phyloP scores from a whole-genome alignment of 1,284 basidiomycete species.

The Ceratobasidium sp. region DNA sequence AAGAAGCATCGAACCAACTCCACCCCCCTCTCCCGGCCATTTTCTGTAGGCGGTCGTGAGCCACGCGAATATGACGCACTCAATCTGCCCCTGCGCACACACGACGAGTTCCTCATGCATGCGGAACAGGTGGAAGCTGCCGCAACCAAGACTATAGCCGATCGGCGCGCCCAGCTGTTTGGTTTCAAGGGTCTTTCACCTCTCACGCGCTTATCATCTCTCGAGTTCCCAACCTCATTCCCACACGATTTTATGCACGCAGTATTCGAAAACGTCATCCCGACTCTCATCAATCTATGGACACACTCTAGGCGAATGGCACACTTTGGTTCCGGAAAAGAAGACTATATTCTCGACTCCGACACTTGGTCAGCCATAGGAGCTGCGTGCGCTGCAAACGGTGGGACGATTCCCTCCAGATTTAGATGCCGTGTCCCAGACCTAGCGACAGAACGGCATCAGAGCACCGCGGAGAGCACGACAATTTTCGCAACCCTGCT shows the following conservation, averaged over 20 bases:
- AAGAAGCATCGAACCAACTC: not conserved
- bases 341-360: slow-evolving; percentile 54
- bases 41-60: not conserved
- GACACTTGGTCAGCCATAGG: slow-evolving; percentile 60
- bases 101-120: slow-evolving; percentile 4
- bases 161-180: not conserved
- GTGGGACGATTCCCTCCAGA: slow-evolving; percentile 58
- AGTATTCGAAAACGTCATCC: slow-evolving; percentile 59
- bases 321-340: slow-evolving; percentile 56
- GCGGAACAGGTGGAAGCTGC: not conserved
- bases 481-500: slow-evolving; percentile 60
- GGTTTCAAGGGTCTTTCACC: slow-evolving; percentile 40
- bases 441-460: slow-evolving; percentile 54
- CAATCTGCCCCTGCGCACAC: slow-evolving; percentile 40
- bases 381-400: slow-evolving; percentile 55
- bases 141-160: not conserved
- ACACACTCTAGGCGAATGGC: slow-evolving; percentile 61
- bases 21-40: slow-evolving; percentile 4
- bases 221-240: slow-evolving; percentile 61
- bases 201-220: slow-evolving; percentile 53
- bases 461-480: slow-evolving; percentile 56
- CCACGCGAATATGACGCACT: not conserved
- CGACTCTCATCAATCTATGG: slow-evolving; percentile 6
- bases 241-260: slow-evolving; percentile 64
- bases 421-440: slow-evolving; percentile 60